Evolutionary conservation across 1,284 basidiomycete species (phyloP).

Genomic region (Malassezia equina): DNA sequence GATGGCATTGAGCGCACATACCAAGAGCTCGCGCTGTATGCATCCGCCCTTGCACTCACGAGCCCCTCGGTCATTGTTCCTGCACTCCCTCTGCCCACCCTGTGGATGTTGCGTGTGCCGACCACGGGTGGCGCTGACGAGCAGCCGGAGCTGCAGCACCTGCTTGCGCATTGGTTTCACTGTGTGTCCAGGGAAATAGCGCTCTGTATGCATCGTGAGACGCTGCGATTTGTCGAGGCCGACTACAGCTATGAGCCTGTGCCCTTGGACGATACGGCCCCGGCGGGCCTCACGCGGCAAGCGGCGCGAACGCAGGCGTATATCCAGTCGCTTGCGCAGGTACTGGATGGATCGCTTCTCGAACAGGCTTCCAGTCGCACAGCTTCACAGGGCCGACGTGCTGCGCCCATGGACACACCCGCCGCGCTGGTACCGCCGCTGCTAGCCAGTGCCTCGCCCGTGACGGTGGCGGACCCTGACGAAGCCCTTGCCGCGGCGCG

Average conservation of each 20-base stretch:
- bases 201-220: conserved; percentile 31
- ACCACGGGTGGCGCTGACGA: conserved; percentile 7
- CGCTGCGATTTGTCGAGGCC: conserved; percentile 35
- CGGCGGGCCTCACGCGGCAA: neutral
- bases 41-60: conserved; percentile 24
- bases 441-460: neutral
- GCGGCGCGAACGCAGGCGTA: neutral
- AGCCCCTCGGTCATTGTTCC: conserved; percentile 29
- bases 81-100: conserved; percentile 29
- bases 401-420: neutral
- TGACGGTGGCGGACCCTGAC: conserved; percentile 7
- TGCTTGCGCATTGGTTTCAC: conserved; percentile 32
- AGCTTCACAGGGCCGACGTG: too few species aligned
- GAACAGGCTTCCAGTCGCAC: too few species aligned
- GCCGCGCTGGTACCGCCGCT: conserved; percentile 3
- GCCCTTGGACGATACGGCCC: neutral
- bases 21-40: conserved; percentile 30
- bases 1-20: conserved; percentile 29
- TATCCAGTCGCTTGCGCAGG: conserved; percentile 7
- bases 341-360: conserved; percentile 6
- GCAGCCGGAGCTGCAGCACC: conserved; percentile 27
- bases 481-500: conserved; percentile 3
- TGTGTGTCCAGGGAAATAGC: conserved; percentile 24
- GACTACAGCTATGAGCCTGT: conserved; percentile 38
- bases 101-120: conserved; percentile 6